Base-by-base conservation (phyloP, 1,284 basidiomycete genomes). In the Irpex sp. region DNA sequence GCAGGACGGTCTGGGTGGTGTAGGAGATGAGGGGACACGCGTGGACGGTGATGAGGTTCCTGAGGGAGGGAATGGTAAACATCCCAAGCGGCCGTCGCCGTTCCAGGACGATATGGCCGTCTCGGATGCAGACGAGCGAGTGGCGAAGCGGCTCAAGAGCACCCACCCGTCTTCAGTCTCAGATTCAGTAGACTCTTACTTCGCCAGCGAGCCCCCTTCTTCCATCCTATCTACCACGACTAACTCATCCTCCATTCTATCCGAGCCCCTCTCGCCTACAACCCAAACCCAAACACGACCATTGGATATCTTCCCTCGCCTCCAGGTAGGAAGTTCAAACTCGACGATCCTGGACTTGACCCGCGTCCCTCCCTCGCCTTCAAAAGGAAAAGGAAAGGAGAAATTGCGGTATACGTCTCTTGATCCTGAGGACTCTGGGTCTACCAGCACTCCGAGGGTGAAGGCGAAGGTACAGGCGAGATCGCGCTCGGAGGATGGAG, bases 321-420 rank as follows among this genome's bases (percentile, higher is more conserved):
- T 34, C 26, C 54, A 56, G 13, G 21, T 31, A 13, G 54, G 21
- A 56, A 11, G 17, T 5, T 31, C 11, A 19, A 9, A 15, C 11
- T 13, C 17, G 6, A 19, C 54, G 19, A 19, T 31, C 15, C 4
- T 56, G 21, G 66, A 68, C 61, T 64, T 68, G 58, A 68, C 64
- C 61, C 60, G 63, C 37, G 47, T 68, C 17, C 67, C 67, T 0
- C 64, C 66, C 17, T 67, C 66, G 21, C 67, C 67, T 11, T 56
- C 54, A 7, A 56, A 56, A 37, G 62, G 64, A 8, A 54, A 64
- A n/a, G 65, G 65, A n/a, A 66, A 64, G 8, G 15, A 58, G 19
- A 68, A 63, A 63, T 60, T 68, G 19, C 63, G 67, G 36, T 66
- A 67, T 60, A 62, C 66, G 15, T 68, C 67, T 19, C 61, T 68